Evolutionary conservation across 441 rosid genomes (phyloP).

Genomic region (Syzygium syzygioides): DNA sequence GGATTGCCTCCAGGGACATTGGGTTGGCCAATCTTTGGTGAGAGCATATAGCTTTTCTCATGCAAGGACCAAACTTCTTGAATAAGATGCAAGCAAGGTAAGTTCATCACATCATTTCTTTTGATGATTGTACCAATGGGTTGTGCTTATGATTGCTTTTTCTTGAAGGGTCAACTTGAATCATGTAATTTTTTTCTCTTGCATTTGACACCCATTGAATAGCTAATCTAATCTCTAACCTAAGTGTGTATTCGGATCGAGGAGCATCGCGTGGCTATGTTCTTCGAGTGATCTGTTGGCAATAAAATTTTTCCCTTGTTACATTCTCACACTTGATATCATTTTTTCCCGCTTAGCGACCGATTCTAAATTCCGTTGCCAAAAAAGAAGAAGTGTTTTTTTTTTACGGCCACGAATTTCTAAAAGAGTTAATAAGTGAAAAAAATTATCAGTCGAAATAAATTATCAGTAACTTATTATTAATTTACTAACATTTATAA

Average conservation of each 20-base stretch:
- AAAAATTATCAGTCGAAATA: no score
- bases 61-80: not conserved
- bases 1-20: not conserved
- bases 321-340: not conserved
- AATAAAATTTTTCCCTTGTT: not conserved
- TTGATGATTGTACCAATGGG: not conserved
- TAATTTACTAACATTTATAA: no score
- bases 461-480: no score
- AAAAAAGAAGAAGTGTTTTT: no score
- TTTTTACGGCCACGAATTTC: no score
- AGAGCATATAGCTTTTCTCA: not conserved
- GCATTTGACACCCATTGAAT: not conserved
- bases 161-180: not conserved
- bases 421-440: not conserved
- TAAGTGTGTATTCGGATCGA: not conserved
- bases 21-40: not conserved
- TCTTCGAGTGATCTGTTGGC: accelerated
- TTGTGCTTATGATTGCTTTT: not conserved
- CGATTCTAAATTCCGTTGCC: not conserved
- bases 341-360: not conserved
- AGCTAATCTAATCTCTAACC: not conserved
- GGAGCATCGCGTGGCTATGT: not conserved
- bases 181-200: not conserved
- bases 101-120: not conserved
- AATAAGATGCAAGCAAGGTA: not conserved